Base-by-base conservation (phyloP, 176 grass and related monocot species). In the Cenchrus fungigraminus region DNA sequence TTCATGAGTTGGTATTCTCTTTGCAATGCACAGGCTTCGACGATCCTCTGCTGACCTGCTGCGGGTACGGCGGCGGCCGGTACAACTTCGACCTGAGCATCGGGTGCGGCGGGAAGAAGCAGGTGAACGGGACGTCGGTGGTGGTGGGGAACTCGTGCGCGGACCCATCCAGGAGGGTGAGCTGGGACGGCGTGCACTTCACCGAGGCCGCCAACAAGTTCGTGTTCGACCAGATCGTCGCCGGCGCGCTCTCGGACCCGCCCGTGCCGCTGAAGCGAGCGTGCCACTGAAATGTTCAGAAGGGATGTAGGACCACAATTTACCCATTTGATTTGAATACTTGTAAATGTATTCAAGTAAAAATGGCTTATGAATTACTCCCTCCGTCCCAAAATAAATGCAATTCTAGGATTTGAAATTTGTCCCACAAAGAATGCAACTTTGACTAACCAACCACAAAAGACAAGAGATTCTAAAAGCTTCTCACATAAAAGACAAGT, bases 131-230 rank as follows among this genome's bases (percentile, higher is more conserved):
- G 80, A 98, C 88, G 42, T 68, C 81, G 73, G 84, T 98, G 54
- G 84, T 98, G 54, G 16, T 90, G 50, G 93, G 91, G 12, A 89
- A 86, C 12, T 83, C 96, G 17, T 98, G 96, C 54, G 22, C 82
- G n/a, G 77, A 95, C 45, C 93, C 93, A 17, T 83, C 63, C 43
- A 97, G 74, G 82, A 86, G 92, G 84, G 91, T 94, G 60, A 92
- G 81, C 86, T 97, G 95, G 95, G 95, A 97, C 65, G 95, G 95
- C 37, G 85, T 92, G 58, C 95, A 97, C 92, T 97, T 91, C 78
- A 92, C 92, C 0, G 90, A 97, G 87, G 92, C 92, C 0, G 95
- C 92, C 14, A 97, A 97, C 87, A 94, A 88, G 76, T 97, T 90
- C 32, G 87, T 97, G 71, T 97, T 92, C 45, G 88, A 92, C 44